Percentiles rank a stretch among this genome's conserved stretches.
phyloP scores from a whole-genome alignment of 495 filamentous ascomycete species.

The Daldinia loculata region DNA sequence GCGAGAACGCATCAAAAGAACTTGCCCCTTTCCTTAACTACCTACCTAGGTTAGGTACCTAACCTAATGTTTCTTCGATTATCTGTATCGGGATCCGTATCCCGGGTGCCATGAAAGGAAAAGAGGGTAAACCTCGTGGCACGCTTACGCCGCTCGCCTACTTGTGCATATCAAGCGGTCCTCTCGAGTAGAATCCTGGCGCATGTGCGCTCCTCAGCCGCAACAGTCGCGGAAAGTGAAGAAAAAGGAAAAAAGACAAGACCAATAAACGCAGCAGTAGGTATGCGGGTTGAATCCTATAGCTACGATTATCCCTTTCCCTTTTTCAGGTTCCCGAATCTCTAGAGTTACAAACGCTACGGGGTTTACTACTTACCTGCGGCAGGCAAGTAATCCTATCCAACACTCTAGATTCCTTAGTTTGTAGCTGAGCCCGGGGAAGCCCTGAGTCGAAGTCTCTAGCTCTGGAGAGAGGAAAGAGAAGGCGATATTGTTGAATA shows the following conservation, averaged over 20 bases:
- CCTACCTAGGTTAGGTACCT: too few species aligned
- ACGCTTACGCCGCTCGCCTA: conserved; percentile 32
- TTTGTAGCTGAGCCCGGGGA: neutral
- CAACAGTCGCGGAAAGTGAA: conserved; percentile 21
- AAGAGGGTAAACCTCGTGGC: conserved; percentile 26
- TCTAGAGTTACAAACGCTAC: conserved; percentile 2
- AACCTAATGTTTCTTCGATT: too few species aligned
- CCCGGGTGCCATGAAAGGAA: neutral
- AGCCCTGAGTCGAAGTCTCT: neutral
- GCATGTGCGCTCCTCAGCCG: conserved; percentile 38
- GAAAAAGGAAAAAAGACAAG: too few species aligned
- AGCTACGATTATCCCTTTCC: neutral
- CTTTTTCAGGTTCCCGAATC: neutral
- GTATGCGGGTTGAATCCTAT: conserved; percentile 13
- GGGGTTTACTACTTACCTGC: conserved; percentile 13
- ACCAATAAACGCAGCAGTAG: conserved; percentile 6
- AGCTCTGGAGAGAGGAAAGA: neutral
- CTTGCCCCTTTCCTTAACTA: neutral
- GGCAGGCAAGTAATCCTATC: conserved; percentile 1
- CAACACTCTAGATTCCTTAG: conserved; percentile 2
- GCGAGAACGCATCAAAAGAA: neutral
- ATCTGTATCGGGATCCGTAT: too few species aligned
- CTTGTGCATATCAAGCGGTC: neutral
- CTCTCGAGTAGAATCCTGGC: conserved; percentile 27
- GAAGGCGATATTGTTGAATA: conserved; percentile 28